Evolutionary conservation across 345 rosid genomes (phyloP).

Genomic region (Bretschneidera sinensis): DNA sequence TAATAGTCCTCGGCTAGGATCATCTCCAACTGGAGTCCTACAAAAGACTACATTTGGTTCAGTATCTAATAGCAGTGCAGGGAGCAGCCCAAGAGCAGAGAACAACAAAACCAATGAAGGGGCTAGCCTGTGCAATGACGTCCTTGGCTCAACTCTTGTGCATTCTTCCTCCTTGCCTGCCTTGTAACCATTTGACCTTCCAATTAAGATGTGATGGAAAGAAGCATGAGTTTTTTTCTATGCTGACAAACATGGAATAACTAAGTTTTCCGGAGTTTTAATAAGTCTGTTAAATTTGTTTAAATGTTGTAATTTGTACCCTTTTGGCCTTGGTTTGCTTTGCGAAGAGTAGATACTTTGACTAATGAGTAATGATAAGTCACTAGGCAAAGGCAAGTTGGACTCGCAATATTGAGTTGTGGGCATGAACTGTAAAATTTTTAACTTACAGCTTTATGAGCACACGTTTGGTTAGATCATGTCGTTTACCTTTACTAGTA

Average conservation of each 20-base stretch:
- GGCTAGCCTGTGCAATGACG: constrained; percentile 26
- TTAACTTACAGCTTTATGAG: no score
- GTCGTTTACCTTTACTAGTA: no score
- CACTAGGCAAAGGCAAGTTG: no score
- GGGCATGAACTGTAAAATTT: no score
- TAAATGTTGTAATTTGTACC: not conserved
- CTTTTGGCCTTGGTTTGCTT: no score
- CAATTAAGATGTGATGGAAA: no score
- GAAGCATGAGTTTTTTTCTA: not conserved
- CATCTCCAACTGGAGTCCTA: constrained; percentile 79
- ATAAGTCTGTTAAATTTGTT: no score
- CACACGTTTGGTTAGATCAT: no score
- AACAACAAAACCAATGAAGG: constrained; percentile 31
- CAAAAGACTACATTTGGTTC: constrained; percentile 65
- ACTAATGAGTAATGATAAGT: no score
- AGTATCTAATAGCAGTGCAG: constrained; percentile 77
- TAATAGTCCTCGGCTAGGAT: constrained; percentile 38
- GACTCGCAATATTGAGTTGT: no score
- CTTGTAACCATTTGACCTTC: constrained; percentile 1
- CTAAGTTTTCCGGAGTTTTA: not conserved
- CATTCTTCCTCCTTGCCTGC: constrained; percentile 10
- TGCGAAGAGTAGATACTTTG: no score
- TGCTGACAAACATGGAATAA: not conserved
- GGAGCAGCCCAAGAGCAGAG: constrained; percentile 65
- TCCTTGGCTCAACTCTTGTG: no score